Conservation (phyloP, 2,329 filamentous ascomycete species). For the Clonostachys byssicola region DNA sequence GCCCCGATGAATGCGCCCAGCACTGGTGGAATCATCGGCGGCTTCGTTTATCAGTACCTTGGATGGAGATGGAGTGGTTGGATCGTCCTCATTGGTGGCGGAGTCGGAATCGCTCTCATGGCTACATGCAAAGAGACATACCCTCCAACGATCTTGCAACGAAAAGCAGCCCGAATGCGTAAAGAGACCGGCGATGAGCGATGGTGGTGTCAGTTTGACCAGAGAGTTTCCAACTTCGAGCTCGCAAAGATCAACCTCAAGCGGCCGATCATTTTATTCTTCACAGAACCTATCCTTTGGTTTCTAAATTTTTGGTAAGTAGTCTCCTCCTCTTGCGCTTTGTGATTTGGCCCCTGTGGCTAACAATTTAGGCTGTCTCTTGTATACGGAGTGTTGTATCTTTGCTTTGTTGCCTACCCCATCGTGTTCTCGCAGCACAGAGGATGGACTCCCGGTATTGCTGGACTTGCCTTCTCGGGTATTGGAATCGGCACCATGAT, state of each 20-base stretch:
- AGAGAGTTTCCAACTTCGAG: constrained; percentile 57
- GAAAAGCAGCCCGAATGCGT: constrained; percentile 58
- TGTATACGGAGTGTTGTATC: constrained; percentile 81
- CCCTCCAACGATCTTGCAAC: constrained; percentile 63
- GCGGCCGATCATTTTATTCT: constrained; percentile 71
- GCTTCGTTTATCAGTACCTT: constrained; percentile 64
- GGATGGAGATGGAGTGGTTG: constrained; percentile 90
- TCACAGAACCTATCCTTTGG: constrained; percentile 77
- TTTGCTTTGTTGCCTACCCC: constrained; percentile 88
- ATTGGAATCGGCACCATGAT: constrained; percentile 60
- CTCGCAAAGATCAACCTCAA: constrained; percentile 73
- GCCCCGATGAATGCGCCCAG: constrained; percentile 76
- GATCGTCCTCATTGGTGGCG: constrained; percentile 71
- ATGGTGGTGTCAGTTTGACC: constrained; percentile 80
- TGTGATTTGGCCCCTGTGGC: constrained; percentile 16
- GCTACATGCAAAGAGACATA: constrained; percentile 70
- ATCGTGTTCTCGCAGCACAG: constrained; percentile 73
- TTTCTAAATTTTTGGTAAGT: constrained; percentile 63
- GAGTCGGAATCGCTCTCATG: constrained; percentile 55
- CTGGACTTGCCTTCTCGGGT: constrained; percentile 76
- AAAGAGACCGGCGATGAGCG: constrained; percentile 67
- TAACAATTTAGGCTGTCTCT: constrained; percentile 57
- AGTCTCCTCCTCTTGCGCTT: background rate
- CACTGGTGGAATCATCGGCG: constrained; percentile 69
- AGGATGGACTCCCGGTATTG: constrained; percentile 70